Evolutionary conservation across 768 basidiomycete genomes (phyloP).

Genomic region (Pisolithus orientalis): DNA sequence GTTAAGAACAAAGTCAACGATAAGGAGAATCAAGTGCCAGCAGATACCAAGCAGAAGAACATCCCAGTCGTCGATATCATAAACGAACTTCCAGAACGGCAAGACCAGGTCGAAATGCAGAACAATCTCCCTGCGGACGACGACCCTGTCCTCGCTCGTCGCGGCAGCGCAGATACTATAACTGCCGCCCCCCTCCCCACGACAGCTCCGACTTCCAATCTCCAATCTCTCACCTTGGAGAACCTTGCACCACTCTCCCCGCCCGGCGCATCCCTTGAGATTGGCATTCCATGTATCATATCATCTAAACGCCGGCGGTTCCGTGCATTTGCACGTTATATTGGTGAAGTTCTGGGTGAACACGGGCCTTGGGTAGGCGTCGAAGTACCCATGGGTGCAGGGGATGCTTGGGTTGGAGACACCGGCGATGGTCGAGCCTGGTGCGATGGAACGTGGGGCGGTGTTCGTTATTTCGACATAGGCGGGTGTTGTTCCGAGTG

Average conservation of each 20-base stretch:
- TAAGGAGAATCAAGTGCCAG: slow-evolving; percentile 23
- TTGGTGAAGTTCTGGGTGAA: slow-evolving; percentile 81
- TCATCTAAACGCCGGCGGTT: slow-evolving; percentile 77
- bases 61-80: background rate
- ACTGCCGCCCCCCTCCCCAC: slow-evolving; percentile 13
- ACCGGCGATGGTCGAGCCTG: slow-evolving; percentile 63
- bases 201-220: slow-evolving; percentile 12
- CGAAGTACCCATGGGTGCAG: slow-evolving; percentile 63
- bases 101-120: slow-evolving; percentile 3
- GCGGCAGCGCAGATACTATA: slow-evolving; percentile 22
- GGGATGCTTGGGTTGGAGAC: slow-evolving; percentile 46
- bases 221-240: slow-evolving; percentile 16
- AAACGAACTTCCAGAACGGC: background rate
- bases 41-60: background rate
- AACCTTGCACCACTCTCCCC: slow-evolving; percentile 19
- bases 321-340: slow-evolving; percentile 82
- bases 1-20: slow-evolving; percentile 30
- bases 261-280: slow-evolving; percentile 66
- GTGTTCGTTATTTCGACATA: slow-evolving; percentile 80
- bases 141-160: slow-evolving; percentile 17
- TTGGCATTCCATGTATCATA: slow-evolving; percentile 89
- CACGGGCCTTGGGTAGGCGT: slow-evolving; percentile 86
- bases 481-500: slow-evolving; percentile 51
- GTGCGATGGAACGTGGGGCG: slow-evolving; percentile 82
- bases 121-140: slow-evolving; percentile 8